A percentile compares a stretch with the other conserved stretches of the same genome.
Evolutionary conservation across 73 alveolate genomes (phyloP).

Genomic region (Symbiodinium pilosum): DNA sequence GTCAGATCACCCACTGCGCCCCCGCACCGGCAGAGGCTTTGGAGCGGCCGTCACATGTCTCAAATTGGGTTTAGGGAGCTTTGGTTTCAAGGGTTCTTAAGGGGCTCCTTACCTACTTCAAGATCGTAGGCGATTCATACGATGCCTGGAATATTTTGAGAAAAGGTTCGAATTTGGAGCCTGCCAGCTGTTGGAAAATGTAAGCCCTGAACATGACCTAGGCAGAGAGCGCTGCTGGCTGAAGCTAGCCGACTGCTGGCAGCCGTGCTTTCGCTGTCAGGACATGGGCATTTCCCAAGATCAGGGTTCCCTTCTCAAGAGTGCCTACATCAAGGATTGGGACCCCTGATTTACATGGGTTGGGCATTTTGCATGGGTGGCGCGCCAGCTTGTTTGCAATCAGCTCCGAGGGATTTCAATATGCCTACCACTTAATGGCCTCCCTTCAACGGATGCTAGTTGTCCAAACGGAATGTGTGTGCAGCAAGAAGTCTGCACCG

Average conservation of each 20-base stretch:
- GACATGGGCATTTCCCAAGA: no score
- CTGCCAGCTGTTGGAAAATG: neutral
- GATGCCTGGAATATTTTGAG: neutral
- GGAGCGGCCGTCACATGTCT: conserved; percentile 56
- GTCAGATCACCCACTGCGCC: conserved; percentile 14
- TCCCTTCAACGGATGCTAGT: no score
- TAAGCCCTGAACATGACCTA: neutral
- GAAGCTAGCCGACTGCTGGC: conserved; percentile 87
- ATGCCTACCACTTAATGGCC: no score
- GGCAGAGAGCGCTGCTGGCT: conserved; percentile 85
- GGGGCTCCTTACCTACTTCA: no score
- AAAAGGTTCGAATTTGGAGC: neutral
- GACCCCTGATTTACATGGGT: no score
- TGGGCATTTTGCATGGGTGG: no score
- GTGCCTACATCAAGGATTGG: no score
- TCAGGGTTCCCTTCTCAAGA: no score
- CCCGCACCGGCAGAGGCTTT: conserved; percentile 44
- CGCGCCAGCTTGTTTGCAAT: neutral
- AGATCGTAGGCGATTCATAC: no score
- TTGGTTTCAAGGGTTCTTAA: no score
- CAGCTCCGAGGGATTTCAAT: neutral
- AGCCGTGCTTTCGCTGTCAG: conserved; percentile 64
- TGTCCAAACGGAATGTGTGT: no score
- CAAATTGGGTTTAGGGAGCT: neutral
- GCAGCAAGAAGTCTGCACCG: no score